These are phyloP conservation scores for Debaryomyces hansenii DNA, from an alignment of 805 yeast genomes.

Conservation along the genomic window DNA sequence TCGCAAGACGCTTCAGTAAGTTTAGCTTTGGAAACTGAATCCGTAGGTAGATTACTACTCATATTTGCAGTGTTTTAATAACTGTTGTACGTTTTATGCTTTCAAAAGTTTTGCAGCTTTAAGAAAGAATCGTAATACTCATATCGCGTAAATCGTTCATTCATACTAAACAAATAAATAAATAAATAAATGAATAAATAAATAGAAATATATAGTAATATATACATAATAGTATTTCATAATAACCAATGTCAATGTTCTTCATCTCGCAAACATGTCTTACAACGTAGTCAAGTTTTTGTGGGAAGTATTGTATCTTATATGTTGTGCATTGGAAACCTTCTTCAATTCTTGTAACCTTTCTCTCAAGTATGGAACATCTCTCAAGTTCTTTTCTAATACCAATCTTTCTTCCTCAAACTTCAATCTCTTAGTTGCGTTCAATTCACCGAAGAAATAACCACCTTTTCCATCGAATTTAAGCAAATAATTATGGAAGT, in stretches of 20 bases:
- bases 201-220: not conserved
- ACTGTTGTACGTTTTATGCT: not conserved
- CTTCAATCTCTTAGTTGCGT: conserved; percentile 69
- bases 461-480: conserved; percentile 87
- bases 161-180: too few relatives aligned
- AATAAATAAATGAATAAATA: not conserved
- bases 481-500: conserved; percentile 78
- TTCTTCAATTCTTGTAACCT: conserved; percentile 64
- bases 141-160: too few relatives aligned
- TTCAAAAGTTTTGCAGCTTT: not conserved
- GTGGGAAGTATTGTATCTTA: conserved; percentile 30
- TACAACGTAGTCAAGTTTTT: conserved; percentile 9
- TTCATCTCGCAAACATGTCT: too few relatives aligned
- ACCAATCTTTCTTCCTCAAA: conserved; percentile 76
- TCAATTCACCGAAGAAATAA: conserved; percentile 58
- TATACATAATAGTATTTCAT: not conserved
- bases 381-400: conserved; percentile 70
- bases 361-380: conserved; percentile 64
- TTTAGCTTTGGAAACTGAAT: too few relatives aligned
- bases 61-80: not conserved
- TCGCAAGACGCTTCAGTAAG: too few relatives aligned
- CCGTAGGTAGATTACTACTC: not conserved
- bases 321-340: conserved; percentile 46
- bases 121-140: not conserved
- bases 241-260: not conserved